A percentile compares a stretch with the other conserved stretches of the same genome.
Evolutionary conservation across 495 filamentous ascomycete species (phyloP).

Genomic region (Poronia punctata): DNA sequence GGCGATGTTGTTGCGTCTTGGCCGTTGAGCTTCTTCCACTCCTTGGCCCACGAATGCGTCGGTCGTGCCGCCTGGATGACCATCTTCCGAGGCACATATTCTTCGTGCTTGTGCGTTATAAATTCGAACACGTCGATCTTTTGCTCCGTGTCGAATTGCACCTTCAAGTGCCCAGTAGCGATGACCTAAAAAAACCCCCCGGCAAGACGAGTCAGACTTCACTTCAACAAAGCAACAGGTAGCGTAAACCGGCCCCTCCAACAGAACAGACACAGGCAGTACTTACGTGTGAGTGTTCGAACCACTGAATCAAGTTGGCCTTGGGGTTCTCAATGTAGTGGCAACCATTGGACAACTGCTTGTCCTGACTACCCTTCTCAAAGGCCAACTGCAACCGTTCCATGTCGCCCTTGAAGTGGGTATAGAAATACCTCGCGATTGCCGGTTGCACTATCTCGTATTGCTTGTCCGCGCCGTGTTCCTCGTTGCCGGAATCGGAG

Average conservation of each 20-base stretch:
- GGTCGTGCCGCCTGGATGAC: constrained; percentile 48
- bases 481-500: constrained; percentile 24
- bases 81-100: constrained; percentile 57
- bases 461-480: constrained; percentile 52
- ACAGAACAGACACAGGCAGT: background rate
- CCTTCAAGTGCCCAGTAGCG: constrained; percentile 53
- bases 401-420: constrained; percentile 77
- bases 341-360: constrained; percentile 49
- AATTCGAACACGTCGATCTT: constrained; percentile 70
- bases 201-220: constrained; percentile 1
- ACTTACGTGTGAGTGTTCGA: constrained; percentile 62
- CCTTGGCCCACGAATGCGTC: constrained; percentile 48
- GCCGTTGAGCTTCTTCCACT: constrained; percentile 44
- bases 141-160: constrained; percentile 59
- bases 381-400: constrained; percentile 71
- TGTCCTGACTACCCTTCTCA: constrained; percentile 50
- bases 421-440: constrained; percentile 72
- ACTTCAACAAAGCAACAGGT: too few relatives aligned
- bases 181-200: constrained; percentile 45
- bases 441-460: constrained; percentile 72
- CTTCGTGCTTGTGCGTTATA: constrained; percentile 53
- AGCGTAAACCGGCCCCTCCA: constrained; percentile 10
- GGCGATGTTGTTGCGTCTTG: constrained; percentile 63
- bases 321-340: constrained; percentile 57
- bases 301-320: constrained; percentile 67